Base-by-base conservation (phyloP, 495 filamentous ascomycete species). In the Evernia prunastri region DNA sequence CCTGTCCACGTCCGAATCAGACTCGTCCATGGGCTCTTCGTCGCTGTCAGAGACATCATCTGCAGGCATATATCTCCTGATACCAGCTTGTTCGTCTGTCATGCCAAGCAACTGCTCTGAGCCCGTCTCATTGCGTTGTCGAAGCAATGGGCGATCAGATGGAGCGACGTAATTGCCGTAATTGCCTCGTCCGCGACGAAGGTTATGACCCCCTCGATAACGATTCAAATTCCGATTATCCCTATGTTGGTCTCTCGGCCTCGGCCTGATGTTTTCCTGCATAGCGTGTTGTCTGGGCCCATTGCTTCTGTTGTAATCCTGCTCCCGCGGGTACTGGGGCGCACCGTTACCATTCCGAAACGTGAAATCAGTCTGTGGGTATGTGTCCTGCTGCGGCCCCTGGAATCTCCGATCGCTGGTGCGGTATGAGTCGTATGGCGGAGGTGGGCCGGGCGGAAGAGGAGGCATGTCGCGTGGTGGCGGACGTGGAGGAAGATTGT, bases 1-100 rank as follows among this genome's bases (percentile, higher is more conserved):
- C 20, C 42, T 54, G 1, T 77, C 77, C 56, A 78, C 75, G 6
- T 80, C 78, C 18, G 72, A 79, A 13, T 83, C 77, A 12, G 79
- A 79, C 33, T 79, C 72, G 35, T 86, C 81, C 88, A 91, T 90
- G 15, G 81, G 82, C 7, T 78, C 79, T 71, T 89, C 87, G 58
- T 90, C 90, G 67, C 85, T 89, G 66, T 90, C 86, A 33, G 88
- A 89, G 23, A 91, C 73, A 11, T 88, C 81, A 11, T 85, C 81
- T 1, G 87, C 63, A 18, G 80, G 65, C 2, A 78, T 72, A 53
- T 78, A 83, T 54, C 77, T 68, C 49, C 61, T 81, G 54, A 71
- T 25, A 62, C 68, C 4, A 72, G 68, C 54, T 75, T 76, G 25
- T 10, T 66, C 63, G 12, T 70, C 71, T 8, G 53, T 39, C 0